Evolutionary conservation across 345 rosid genomes (phyloP).

Genomic region (Aurinia saxatilis): DNA sequence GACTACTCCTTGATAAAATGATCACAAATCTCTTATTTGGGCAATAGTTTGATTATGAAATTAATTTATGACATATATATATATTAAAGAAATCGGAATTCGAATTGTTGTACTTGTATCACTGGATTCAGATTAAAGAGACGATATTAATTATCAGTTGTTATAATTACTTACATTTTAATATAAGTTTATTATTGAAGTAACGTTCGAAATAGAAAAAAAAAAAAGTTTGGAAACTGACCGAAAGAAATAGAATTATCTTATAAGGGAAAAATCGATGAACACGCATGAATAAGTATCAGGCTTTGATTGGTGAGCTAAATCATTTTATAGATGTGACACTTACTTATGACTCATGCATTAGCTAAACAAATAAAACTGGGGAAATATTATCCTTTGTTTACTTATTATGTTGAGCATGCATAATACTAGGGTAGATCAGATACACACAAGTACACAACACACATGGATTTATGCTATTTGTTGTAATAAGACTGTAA

Average conservation of each 20-base stretch:
- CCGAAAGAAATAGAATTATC: not conserved
- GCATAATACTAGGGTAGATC: not conserved
- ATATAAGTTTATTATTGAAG: not conserved
- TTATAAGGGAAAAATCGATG: not conserved
- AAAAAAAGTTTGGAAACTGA: constrained; percentile 6
- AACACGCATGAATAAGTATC: constrained; percentile 21
- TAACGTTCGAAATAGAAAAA: not conserved
- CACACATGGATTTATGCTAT: constrained; percentile 3
- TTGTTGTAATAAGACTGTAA: not conserved
- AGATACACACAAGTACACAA: too few species aligned
- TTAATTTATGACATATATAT: not conserved
- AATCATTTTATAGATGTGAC: constrained; percentile 22
- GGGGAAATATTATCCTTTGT: not conserved
- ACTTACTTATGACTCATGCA: constrained; percentile 17
- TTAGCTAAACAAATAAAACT: not conserved
- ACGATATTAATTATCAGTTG: not conserved
- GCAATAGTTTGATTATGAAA: not conserved
- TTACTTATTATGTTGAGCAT: constrained; percentile 1
- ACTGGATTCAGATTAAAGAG: not conserved
- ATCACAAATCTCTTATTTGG: not conserved
- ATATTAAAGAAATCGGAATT: not conserved
- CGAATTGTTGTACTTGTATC: not conserved
- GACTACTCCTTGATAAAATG: constrained; percentile 4
- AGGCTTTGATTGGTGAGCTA: constrained; percentile 23
- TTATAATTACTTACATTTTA: not conserved